A percentile compares a stretch with the other conserved stretches of the same genome.
These are phyloP conservation scores for Aspergillus jensenii DNA, from an alignment of 2,329 filamentous ascomycete genomes.

Conservation along the genomic window DNA sequence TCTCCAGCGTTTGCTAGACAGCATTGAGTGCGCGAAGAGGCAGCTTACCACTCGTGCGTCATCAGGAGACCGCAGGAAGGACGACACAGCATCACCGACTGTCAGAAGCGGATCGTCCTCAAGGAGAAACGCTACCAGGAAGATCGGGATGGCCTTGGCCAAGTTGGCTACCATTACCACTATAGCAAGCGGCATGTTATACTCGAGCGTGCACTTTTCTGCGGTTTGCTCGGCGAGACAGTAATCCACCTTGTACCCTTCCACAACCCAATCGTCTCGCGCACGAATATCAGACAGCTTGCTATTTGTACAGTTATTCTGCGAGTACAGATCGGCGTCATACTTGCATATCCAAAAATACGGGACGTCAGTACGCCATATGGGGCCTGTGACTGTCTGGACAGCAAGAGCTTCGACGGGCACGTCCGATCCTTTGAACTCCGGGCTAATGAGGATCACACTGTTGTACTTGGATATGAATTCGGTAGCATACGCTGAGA, in stretches of 20 bases:
- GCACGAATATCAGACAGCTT: not conserved
- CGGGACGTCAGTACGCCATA: not conserved
- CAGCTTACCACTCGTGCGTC: too few relatives aligned
- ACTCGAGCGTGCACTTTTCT: constrained; percentile 20
- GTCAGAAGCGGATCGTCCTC: too few relatives aligned
- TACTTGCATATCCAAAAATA: constrained; percentile 5
- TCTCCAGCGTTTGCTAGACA: too few relatives aligned
- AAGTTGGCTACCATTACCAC: constrained; percentile 23
- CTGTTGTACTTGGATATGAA: constrained; percentile 14
- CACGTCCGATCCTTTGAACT: not conserved
- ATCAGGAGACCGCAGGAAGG: too few relatives aligned
- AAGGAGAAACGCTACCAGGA: not conserved
- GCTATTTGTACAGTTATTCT: not conserved
- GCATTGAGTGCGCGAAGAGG: too few relatives aligned
- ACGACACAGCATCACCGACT: too few relatives aligned
- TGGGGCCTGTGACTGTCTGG: not conserved
- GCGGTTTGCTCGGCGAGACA: constrained; percentile 17
- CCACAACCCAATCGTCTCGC: not conserved
- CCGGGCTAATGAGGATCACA: constrained; percentile 13
- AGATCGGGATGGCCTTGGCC: not conserved
- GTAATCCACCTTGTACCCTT: not conserved
- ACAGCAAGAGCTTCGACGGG: not conserved
- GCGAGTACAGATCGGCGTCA: not conserved
- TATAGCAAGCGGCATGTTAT: constrained; percentile 16
- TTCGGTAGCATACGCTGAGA: constrained; percentile 16